Percentiles rank a stretch among this genome's conserved stretches.
Evolutionary conservation across 441 rosid genomes (phyloP).

Genomic region (Breynia disticha): DNA sequence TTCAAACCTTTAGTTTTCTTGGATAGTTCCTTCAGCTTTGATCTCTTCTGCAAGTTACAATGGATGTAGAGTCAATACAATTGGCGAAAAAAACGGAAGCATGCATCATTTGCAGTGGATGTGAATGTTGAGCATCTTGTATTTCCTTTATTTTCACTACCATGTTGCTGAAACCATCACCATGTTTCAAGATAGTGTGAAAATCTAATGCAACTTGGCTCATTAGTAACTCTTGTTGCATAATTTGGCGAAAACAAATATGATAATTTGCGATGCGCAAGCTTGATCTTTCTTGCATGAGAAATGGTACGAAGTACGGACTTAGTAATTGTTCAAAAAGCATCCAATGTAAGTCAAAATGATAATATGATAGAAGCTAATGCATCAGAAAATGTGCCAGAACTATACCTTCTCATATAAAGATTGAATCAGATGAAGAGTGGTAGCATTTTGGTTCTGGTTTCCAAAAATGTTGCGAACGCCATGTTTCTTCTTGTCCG

Average conservation of each 20-base stretch:
- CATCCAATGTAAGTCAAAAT: background rate
- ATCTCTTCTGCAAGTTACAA: slow-evolving; percentile 48
- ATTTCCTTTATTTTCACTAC: too few species aligned
- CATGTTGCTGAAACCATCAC: too few species aligned
- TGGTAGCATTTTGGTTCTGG: slow-evolving; percentile 55
- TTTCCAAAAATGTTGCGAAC: slow-evolving; percentile 60
- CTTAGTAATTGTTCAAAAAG: background rate
- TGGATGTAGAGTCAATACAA: background rate
- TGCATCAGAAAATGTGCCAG: background rate
- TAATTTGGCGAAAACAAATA: too few species aligned
- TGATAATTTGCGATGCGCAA: too few species aligned
- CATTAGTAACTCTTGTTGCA: too few species aligned
- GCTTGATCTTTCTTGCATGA: too few species aligned
- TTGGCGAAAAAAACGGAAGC: too few species aligned
- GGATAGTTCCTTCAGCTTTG: slow-evolving; percentile 57
- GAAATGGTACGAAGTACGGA: too few species aligned
- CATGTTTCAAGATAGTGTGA: too few species aligned
- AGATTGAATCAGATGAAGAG: slow-evolving; percentile 69
- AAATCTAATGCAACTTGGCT: too few species aligned
- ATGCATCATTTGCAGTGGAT: too few species aligned
- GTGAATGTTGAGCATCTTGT: too few species aligned
- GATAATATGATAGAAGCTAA: background rate
- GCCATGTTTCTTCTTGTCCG: slow-evolving; percentile 60
- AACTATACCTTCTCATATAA: slow-evolving; percentile 55
- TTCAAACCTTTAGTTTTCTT: slow-evolving; percentile 69